Percentiles rank a stretch among this genome's conserved stretches.
Conservation (phyloP, 169 alveolate species). For the Plasmodium falciparum region DNA sequence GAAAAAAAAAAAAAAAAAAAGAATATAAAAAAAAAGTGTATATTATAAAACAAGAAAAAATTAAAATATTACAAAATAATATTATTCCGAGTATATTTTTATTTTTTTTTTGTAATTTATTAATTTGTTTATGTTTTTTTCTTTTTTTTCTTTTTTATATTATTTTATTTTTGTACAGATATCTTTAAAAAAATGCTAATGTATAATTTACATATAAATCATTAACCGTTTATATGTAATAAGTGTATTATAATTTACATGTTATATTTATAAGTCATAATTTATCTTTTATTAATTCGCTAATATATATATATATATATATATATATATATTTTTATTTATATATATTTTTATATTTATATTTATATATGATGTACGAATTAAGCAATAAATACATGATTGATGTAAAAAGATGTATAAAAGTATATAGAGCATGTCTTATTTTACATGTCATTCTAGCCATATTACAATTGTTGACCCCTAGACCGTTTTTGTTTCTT, state of each 20-base stretch:
- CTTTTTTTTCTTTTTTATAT: background rate
- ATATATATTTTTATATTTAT: background rate
- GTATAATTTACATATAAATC: too few relatives aligned
- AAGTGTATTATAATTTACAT: too few relatives aligned
- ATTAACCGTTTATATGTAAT: too few relatives aligned
- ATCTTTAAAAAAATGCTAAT: background rate
- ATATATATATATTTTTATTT: background rate
- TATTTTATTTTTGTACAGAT: background rate
- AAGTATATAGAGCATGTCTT: constrained; percentile 47
- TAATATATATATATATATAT: too few relatives aligned
- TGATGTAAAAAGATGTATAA: constrained; percentile 57
- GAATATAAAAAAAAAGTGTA: background rate
- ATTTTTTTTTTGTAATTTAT: background rate
- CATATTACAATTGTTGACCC: constrained; percentile 57
- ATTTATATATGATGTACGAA: constrained; percentile 50
- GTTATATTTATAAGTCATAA: background rate
- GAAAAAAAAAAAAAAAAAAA: background rate
- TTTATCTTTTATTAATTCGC: too few relatives aligned
- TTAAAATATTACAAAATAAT: background rate
- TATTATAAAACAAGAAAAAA: too few relatives aligned
- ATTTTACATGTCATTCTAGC: constrained; percentile 57
- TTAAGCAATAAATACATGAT: constrained; percentile 34
- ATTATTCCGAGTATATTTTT: background rate
- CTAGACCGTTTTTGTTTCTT: constrained; percentile 65
- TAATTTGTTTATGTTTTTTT: background rate